A percentile compares a stretch with the other conserved stretches of the same genome.
These are phyloP conservation scores for Prototheca wickerhamii DNA, from an alignment of 163 green algal species.

Conservation along the genomic window DNA sequence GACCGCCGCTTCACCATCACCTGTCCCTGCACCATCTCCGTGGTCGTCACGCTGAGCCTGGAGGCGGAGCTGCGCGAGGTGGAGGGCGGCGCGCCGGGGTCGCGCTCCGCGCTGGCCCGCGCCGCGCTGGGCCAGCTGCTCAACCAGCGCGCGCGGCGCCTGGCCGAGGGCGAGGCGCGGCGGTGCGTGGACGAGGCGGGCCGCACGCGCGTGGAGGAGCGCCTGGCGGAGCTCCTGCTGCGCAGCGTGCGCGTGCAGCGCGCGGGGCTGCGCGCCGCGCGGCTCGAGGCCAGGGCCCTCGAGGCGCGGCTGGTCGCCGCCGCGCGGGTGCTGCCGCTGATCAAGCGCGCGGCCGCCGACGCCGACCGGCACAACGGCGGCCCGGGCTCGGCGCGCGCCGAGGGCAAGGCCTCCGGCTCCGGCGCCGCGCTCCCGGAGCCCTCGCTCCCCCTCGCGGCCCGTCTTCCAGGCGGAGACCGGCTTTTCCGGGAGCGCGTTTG, in stretches of 20 bases:
- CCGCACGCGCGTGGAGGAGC: constrained; percentile 16
- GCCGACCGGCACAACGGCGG: no score
- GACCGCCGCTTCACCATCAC: constrained; percentile 26
- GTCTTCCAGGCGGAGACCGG: no score
- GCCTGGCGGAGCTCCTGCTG: constrained; percentile 23
- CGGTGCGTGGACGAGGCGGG: constrained; percentile 13
- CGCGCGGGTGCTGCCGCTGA: constrained; percentile 1
- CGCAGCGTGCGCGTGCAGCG: constrained; percentile 12
- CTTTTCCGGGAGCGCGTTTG: no score
- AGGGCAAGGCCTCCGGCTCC: no score
- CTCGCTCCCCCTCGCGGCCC: no score
- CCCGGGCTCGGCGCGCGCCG: no score
- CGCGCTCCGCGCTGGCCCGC: not conserved
- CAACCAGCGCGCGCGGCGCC: not conserved
- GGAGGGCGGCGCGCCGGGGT: not conserved
- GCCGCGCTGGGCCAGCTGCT: not conserved
- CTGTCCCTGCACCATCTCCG: constrained; percentile 24
- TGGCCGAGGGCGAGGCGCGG: constrained; percentile 15
- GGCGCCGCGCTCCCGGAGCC: no score
- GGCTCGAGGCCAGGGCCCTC: not conserved
- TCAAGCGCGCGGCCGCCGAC: constrained; percentile 10
- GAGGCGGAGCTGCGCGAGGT: constrained; percentile 2
- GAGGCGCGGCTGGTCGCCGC: not conserved
- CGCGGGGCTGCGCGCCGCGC: constrained; percentile 1
- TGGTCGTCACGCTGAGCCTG: not conserved